phyloP scores from a whole-genome alignment of 1,284 basidiomycete species.

The Volvariella surrecta region DNA sequence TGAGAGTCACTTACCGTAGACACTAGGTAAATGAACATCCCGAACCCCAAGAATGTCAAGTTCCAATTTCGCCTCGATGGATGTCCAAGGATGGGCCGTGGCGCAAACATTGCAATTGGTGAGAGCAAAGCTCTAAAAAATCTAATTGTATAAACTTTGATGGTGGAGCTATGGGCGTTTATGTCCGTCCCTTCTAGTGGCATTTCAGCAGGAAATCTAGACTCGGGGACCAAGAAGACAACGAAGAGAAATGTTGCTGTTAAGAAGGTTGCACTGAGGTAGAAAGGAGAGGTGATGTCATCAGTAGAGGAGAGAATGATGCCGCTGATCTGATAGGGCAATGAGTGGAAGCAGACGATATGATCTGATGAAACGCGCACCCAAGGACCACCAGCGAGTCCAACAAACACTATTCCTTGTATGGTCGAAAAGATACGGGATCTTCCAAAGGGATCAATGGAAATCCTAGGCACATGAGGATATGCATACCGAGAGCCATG shows the following conservation, averaged over 20 bases:
- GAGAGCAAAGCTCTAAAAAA: slow-evolving; percentile 23
- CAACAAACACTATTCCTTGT: slow-evolving; percentile 43
- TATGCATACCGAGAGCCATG: slow-evolving; percentile 36
- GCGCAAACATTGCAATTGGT: slow-evolving; percentile 41
- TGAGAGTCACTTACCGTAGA: slow-evolving; percentile 30
- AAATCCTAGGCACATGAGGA: background rate
- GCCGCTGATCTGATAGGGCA: slow-evolving; percentile 19
- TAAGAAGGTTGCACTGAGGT: slow-evolving; percentile 28
- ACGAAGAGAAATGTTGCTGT: slow-evolving; percentile 30
- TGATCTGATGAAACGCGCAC: slow-evolving; percentile 18
- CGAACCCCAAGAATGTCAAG: slow-evolving; percentile 34
- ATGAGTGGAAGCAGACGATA: slow-evolving; percentile 4
- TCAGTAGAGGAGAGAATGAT: slow-evolving; percentile 23
- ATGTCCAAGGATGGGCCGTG: slow-evolving; percentile 24
- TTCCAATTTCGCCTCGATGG: slow-evolving; percentile 32
- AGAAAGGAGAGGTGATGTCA: slow-evolving; percentile 28
- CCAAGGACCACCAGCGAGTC: slow-evolving; percentile 41
- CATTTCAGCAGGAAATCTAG: slow-evolving; percentile 19
- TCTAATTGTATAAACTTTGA: background rate
- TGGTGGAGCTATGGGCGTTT: too few species aligned
- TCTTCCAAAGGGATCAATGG: slow-evolving; percentile 14
- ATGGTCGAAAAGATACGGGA: slow-evolving; percentile 42
- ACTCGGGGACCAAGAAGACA: slow-evolving; percentile 38
- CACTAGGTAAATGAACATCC: slow-evolving; percentile 38
- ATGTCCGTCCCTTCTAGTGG: background rate